Evolutionary conservation across 148 eudicot genomes (phyloP), one percentile per base, ranked within the genome.

Genomic region (Beta vulgaris): DNA sequence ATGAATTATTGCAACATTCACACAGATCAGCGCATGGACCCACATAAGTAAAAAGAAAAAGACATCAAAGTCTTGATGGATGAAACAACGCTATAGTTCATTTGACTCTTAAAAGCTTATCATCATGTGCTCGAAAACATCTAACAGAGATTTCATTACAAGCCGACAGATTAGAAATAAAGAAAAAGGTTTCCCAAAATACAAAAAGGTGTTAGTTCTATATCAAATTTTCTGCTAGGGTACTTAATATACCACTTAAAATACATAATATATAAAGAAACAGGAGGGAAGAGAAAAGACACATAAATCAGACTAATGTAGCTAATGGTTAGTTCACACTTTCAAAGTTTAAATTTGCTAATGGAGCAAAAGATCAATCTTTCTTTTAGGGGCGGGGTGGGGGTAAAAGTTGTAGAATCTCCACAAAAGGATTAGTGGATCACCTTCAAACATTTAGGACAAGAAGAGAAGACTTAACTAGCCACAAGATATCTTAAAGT

Each of bases 21-120:
- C 66, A 39, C 18, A 46, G 23, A 57, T 72, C 21, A 73, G 46
- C 37, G 48, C 42, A 63, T 18, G 40, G 42, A 66, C 69, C 69
- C 69, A 66, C 69, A 37, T 13, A 60, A 39, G n/a, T 23, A n/a
- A n/a, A 28, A 35, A 14, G n/a, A 7, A 31, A 25, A 48, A 44
- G 51, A 21, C 12, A 6, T 1, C 31, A 29, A n/a, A n/a, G n/a
- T 39, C 23, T 15, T 35, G 46, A 36, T 35, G 49, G 28, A 55
- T 58, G 29, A 19, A 18, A 28, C 28, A 37, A 36, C 21, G 35
- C 12, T 12, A 53, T 19, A 40, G 14, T 53, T n/a, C n/a, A n/a
- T n/a, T n/a, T n/a, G n/a, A 67, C 53, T 37, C 44, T 21, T 9
- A 64, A 37, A n/a, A 19, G 29, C n/a, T 36, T 7, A 36, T 64